Percentiles rank a stretch among this genome's conserved stretches.
Conservation (phyloP, 352 stramenopile species). For the Globisporangium cystogenes region DNA sequence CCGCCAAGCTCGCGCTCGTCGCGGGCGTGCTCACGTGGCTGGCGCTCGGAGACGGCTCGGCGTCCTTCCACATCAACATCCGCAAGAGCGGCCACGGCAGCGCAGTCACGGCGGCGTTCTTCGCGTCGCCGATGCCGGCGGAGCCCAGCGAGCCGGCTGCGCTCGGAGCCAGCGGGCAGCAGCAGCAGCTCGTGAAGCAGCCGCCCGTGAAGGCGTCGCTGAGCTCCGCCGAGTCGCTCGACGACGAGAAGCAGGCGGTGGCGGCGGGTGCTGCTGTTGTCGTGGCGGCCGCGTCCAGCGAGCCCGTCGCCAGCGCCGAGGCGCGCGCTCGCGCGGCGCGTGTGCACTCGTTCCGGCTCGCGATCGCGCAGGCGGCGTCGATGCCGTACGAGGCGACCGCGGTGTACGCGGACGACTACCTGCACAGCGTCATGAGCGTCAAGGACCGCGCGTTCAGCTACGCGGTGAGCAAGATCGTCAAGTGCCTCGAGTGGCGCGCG, state of each 20-base stretch:
- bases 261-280: neutral
- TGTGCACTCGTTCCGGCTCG: constrained; percentile 41
- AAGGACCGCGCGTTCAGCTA: constrained; percentile 56
- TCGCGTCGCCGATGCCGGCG: constrained; percentile 1
- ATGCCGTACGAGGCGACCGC: constrained; percentile 28
- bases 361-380: constrained; percentile 34
- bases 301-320: constrained; percentile 6
- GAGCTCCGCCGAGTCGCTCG: neutral
- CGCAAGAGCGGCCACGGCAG: constrained; percentile 13
- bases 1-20: constrained; percentile 30
- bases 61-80: constrained; percentile 39
- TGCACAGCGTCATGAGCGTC: constrained; percentile 54
- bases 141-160: neutral
- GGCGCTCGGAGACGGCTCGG: constrained; percentile 24
- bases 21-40: constrained; percentile 33
- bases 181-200: neutral
- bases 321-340: constrained; percentile 20
- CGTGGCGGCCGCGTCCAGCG: neutral
- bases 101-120: constrained; percentile 16
- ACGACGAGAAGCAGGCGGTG: neutral
- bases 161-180: neutral
- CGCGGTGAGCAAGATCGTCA: constrained; percentile 52
- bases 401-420: constrained; percentile 55
- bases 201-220: neutral
- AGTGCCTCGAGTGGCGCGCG: constrained; percentile 43